phyloP scores from a whole-genome alignment of 202 grass and related monocot genomes.

The Panicum virgatum region DNA sequence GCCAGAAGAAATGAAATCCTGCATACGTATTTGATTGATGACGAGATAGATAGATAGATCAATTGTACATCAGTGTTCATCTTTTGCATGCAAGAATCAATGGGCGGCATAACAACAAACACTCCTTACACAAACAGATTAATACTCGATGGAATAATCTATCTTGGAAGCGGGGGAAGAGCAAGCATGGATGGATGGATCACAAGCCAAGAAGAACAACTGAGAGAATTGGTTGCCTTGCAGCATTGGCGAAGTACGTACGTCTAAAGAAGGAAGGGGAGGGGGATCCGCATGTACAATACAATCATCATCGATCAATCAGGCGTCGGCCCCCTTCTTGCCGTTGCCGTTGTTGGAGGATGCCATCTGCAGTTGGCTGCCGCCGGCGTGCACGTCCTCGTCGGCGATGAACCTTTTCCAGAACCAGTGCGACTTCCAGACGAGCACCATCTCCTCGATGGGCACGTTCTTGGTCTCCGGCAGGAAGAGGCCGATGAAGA shows the following conservation, averaged over 20 bases:
- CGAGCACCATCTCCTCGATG: slow-evolving; percentile 77
- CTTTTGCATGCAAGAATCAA: slow-evolving; percentile 23
- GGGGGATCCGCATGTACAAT: background rate
- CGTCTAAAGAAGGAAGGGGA: too few relatives aligned
- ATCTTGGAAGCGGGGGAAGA: too few relatives aligned
- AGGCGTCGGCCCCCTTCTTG: background rate
- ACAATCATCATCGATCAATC: background rate
- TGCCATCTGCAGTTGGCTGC: slow-evolving; percentile 23
- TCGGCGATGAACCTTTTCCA: slow-evolving; percentile 63
- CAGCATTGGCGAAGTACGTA: too few relatives aligned
- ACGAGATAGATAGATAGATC: background rate
- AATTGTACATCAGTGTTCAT: background rate
- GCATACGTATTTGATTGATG: background rate
- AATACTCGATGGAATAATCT: too few relatives aligned
- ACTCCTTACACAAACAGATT: too few relatives aligned
- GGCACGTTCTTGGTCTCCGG: slow-evolving; percentile 84
- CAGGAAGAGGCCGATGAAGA: slow-evolving; percentile 64
- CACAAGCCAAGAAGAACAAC: background rate
- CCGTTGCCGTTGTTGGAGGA: background rate
- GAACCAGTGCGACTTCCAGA: slow-evolving; percentile 84
- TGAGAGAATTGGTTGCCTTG: too few relatives aligned
- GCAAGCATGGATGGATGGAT: background rate
- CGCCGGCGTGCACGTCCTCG: slow-evolving; percentile 47
- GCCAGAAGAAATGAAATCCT: background rate
- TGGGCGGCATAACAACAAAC: background rate